phyloP scores from a whole-genome alignment of 2,329 filamentous ascomycete species.

The Paecilomyces sp. region DNA sequence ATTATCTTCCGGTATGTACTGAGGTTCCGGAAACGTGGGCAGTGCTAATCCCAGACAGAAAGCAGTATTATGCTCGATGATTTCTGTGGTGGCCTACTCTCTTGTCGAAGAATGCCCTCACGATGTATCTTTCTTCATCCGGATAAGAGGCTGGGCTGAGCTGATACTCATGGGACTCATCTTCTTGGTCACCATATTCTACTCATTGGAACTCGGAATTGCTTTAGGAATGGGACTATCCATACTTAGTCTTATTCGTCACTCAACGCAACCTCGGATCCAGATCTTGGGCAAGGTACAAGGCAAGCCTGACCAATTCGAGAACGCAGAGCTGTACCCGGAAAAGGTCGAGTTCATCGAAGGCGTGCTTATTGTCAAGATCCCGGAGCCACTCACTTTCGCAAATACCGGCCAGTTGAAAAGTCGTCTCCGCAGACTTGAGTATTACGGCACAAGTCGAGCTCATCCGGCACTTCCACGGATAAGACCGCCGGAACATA shows the following conservation, averaged over 20 bases:
- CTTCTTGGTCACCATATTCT: slow-evolving; percentile 87
- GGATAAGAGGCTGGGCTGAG: slow-evolving; percentile 79
- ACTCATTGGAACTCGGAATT: slow-evolving; percentile 88
- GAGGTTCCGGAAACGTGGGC: not conserved
- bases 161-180: slow-evolving; percentile 83
- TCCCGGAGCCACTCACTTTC: slow-evolving; percentile 92
- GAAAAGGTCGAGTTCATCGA: slow-evolving; percentile 80
- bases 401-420: slow-evolving; percentile 94
- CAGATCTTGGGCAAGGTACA: slow-evolving; percentile 90
- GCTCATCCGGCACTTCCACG: slow-evolving; percentile 84
- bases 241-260: slow-evolving; percentile 78
- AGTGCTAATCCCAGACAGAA: slow-evolving; percentile 50
- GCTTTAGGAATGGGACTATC: slow-evolving; percentile 89
- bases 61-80: slow-evolving; percentile 88
- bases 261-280: slow-evolving; percentile 86
- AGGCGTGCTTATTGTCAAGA: slow-evolving; percentile 91
- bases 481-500: slow-evolving; percentile 68
- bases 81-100: slow-evolving; percentile 89
- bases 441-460: slow-evolving; percentile 78
- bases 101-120: slow-evolving; percentile 92
- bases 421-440: slow-evolving; percentile 70
- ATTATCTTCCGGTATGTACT: slow-evolving; percentile 78
- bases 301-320: slow-evolving; percentile 68
- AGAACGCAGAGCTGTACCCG: slow-evolving; percentile 70
- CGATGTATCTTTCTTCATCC: slow-evolving; percentile 83